Percentiles rank a stretch among this genome's conserved stretches.
phyloP scores from a whole-genome alignment of 202 grass and related monocot genomes.

The Dendrocalamus latiflorus region DNA sequence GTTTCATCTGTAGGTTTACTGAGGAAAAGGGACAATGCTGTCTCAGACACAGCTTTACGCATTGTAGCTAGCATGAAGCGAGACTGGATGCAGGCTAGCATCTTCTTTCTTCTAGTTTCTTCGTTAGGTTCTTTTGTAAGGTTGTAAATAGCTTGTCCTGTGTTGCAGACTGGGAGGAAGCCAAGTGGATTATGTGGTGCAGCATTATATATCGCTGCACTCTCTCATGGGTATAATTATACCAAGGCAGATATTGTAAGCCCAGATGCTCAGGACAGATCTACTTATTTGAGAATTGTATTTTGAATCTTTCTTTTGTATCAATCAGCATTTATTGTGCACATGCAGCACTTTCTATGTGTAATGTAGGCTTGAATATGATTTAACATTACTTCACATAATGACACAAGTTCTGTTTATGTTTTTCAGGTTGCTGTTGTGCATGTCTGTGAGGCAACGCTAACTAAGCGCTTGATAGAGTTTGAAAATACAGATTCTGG shows the following conservation, averaged over 20 bases:
- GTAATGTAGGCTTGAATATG: background rate
- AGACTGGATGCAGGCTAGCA: slow-evolving; percentile 90
- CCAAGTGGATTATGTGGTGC: slow-evolving; percentile 95
- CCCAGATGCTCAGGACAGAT: slow-evolving; percentile 5
- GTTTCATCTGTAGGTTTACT: slow-evolving; percentile 58
- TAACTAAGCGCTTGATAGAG: slow-evolving; percentile 89
- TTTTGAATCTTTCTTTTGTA: slow-evolving; percentile 16
- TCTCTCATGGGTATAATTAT: slow-evolving; percentile 65
- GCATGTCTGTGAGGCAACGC: slow-evolving; percentile 79
- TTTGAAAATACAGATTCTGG: slow-evolving; percentile 92
- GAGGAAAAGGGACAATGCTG: slow-evolving; percentile 49
- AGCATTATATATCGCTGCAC: slow-evolving; percentile 84
- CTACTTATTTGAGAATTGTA: slow-evolving; percentile 17
- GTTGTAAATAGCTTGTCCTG: slow-evolving; percentile 17
- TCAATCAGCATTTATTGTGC: background rate
- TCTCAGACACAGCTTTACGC: slow-evolving; percentile 71
- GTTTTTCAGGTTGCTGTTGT: slow-evolving; percentile 70
- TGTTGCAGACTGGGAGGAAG: slow-evolving; percentile 89
- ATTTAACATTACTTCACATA: background rate
- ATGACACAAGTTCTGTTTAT: slow-evolving; percentile 5
- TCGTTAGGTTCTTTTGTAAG: slow-evolving; percentile 17
- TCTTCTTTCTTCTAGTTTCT: slow-evolving; percentile 11
- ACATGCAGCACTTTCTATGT: background rate
- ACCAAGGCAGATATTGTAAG: slow-evolving; percentile 87
- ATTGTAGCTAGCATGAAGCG: slow-evolving; percentile 93